Base-by-base conservation (phyloP, 1,139 yeast genomes). In the Kazachstania sp. region DNA sequence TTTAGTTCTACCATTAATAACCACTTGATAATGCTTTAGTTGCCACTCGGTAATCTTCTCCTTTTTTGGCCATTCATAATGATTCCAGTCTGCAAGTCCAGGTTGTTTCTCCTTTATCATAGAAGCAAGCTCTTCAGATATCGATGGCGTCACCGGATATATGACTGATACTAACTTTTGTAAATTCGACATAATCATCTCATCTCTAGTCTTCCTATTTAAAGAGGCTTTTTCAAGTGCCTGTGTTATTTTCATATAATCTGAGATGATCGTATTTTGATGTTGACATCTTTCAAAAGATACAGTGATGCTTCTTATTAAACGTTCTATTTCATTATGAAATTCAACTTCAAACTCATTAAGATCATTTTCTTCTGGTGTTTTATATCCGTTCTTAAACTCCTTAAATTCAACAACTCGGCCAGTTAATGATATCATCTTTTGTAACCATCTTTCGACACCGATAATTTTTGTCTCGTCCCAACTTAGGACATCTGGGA, bases 381-480 rank as follows among this genome's bases (percentile, higher is more conserved):
- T 46, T 19, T 23, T 20, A 36, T 39, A 46, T 18, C 55, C 44
- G 8, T 39, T 41, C 19, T 55, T 50, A 23, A 54, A 52, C 11
- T 47, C 51, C 8, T 28, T 39, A 2, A 39, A 20, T 2, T 31
- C 39, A 16, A 34, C 11, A 12, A 28, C 43, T 46, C 41, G 34
- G 23, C 13, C 37, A 40, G 71, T 64, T 31, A 81, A 53, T n/a
- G 63, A 61, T 9, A 81, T 54, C 2, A 88, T 79, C 51, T 80
- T 79, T 35, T 74, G 73, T 41, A 92, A 66, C 97, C 97, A 92
- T 51, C 97, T 73, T 58, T 86, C 86, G 36, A 85, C 75, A 3
- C 98, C 98, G 19, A 77, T 79, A 52, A 92, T 90, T 61, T 86
- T 92, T 3, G 74, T 71, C 56, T 87, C 95, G 58, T 90, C 94